These are phyloP conservation scores for Vickermania ingenoplastis DNA, from an alignment of 208 protist species.

Conservation along the genomic window DNA sequence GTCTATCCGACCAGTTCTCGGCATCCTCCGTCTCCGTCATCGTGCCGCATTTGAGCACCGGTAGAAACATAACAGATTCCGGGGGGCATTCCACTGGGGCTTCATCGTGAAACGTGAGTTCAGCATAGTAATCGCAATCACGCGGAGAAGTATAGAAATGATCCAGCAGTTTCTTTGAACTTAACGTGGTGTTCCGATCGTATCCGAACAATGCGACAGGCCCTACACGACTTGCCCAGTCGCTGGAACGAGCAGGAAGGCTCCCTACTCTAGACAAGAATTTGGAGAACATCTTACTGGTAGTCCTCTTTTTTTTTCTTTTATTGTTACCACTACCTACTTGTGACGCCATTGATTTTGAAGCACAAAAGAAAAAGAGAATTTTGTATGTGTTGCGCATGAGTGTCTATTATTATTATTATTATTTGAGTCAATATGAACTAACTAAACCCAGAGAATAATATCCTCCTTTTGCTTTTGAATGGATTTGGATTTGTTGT, in stretches of 20 bases:
- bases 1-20: not conserved
- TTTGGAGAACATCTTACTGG: constrained; percentile 65
- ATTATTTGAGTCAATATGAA: no score
- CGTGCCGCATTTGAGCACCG: constrained; percentile 55
- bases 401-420: no score
- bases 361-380: no score
- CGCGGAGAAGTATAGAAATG: constrained; percentile 40
- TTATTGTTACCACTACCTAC: no score
- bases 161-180: constrained; percentile 26
- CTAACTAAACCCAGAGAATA: no score
- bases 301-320: no score
- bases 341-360: no score
- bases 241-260: constrained; percentile 38
- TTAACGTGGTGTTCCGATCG: constrained; percentile 19
- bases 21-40: constrained; percentile 15
- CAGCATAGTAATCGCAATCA: constrained; percentile 74
- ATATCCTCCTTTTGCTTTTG: no score
- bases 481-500: no score
- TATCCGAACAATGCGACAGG: constrained; percentile 68
- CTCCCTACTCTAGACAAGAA: constrained; percentile 48
- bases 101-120: constrained; percentile 60
- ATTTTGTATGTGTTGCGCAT: no score
- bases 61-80: constrained; percentile 66
- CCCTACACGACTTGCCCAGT: constrained; percentile 61
- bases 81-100: constrained; percentile 69